Base-by-base conservation (phyloP, 176 grass and related monocot species). In the Aegilops sharonensis region DNA sequence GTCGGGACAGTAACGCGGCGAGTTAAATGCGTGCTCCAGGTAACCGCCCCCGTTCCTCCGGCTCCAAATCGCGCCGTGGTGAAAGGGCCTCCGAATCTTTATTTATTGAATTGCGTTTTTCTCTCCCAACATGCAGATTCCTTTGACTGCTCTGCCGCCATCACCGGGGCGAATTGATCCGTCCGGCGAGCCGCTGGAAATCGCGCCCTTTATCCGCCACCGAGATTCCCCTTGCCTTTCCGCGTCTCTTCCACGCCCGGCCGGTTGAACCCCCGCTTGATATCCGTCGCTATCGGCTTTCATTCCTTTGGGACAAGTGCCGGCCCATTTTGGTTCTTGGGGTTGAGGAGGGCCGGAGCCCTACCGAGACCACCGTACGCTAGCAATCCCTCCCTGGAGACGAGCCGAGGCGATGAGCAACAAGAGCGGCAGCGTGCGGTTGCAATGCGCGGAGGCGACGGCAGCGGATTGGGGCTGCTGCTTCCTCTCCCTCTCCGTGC, bases 161-260 rank as follows among this genome's bases (percentile, higher is more conserved):
- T 83, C 86, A 45, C 47, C 29, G 68, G 73, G 80, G 47, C 50
- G 30, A 32, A 62, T 80, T 91, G 62, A 70, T 54, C 15, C 47
- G 47, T 77, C 40, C 21, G 20, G 68, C 2, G 25, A 66, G 45
- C 65, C 67, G 75, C 89, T 43, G 72, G 78, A 87, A 57, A 79
- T 8, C 10, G 39, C 39, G 39, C 39, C 39, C 39, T 83, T 83
- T 65, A 32, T 1, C 3, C 18, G 37, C 2, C 43, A 25, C 25
- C 81, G 10, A 84, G 81, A 88, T 91, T 84, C 81, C 64, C 42
- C 43, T 23, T 17, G 48, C 30, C 29, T 40, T 37, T 87, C 85
- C 37, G 89, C 89, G 78, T 91, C 81, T 31, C 62, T 84, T 84
- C 37, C 89, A 88, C 85, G 89, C 89, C 68, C 69, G 61, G 52